phyloP scores from a whole-genome alignment of 345 rosid species.

The Draba incana region DNA sequence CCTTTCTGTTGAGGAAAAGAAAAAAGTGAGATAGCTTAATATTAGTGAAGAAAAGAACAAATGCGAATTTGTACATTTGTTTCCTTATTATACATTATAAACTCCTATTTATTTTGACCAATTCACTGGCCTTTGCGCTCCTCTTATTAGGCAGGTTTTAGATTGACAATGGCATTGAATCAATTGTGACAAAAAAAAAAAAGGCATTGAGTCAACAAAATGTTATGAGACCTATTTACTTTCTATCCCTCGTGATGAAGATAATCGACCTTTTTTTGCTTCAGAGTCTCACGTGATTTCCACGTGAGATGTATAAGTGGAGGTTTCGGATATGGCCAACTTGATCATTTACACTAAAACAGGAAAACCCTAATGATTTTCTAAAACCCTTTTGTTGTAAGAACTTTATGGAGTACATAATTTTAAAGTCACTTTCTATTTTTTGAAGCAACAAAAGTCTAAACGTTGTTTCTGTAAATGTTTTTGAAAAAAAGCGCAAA shows the following conservation, averaged over 20 bases:
- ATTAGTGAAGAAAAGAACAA: slow-evolving; percentile 11
- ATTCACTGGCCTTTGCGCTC: slow-evolving; percentile 1
- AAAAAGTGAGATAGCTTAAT: background rate
- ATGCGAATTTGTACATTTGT: slow-evolving; percentile 17
- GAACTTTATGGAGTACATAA: slow-evolving; percentile 21
- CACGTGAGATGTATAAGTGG: slow-evolving; percentile 22
- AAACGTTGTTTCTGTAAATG: background rate
- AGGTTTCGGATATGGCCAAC: slow-evolving; percentile 8
- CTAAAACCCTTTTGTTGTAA: slow-evolving; percentile 20
- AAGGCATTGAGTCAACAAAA: slow-evolving; percentile 1
- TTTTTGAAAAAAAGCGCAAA: background rate
- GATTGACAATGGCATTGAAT: slow-evolving; percentile 2
- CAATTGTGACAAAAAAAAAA: too few species aligned
- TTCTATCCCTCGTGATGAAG: slow-evolving; percentile 6
- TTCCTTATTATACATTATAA: background rate
- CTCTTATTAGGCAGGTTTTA: background rate
- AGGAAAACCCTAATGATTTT: slow-evolving; percentile 35
- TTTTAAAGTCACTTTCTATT: background rate
- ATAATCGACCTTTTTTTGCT: background rate
- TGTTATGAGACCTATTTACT: slow-evolving; percentile 6
- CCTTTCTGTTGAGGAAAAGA: background rate
- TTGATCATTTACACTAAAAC: slow-evolving; percentile 12
- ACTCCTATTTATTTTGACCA: slow-evolving; percentile 14
- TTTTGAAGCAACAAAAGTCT: background rate
- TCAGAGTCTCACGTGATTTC: slow-evolving; percentile 24